phyloP scores from a whole-genome alignment of 148 eudicot species.

The Camellia japonica region DNA sequence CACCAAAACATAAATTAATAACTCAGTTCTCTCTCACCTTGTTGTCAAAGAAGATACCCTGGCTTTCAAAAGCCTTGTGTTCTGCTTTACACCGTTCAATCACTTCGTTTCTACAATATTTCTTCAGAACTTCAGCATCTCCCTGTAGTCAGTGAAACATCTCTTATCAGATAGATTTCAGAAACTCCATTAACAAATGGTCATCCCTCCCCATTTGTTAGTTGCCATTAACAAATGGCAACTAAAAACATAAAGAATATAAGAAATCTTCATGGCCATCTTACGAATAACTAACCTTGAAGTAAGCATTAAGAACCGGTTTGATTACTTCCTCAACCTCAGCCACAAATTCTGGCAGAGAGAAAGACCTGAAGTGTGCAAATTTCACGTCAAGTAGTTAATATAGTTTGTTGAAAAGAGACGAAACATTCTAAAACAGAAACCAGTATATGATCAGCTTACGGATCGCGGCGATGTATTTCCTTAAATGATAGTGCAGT shows the following conservation, averaged over 20 bases:
- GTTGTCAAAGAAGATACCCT: conserved; percentile 72
- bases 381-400: not conserved
- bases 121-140: conserved; percentile 53
- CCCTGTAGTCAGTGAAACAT: conserved; percentile 40
- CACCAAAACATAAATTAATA: not conserved
- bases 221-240: too few relatives aligned
- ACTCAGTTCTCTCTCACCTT: conserved; percentile 52
- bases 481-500: conserved; percentile 82
- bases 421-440: not conserved
- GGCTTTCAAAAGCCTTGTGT: conserved; percentile 55
- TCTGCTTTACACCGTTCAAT: conserved; percentile 86
- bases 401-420: not conserved
- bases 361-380: conserved; percentile 50
- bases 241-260: not conserved
- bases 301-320: conserved; percentile 73
- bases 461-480: conserved; percentile 94
- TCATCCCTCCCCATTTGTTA: too few relatives aligned
- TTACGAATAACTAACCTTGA: conserved; percentile 46
- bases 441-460: conserved; percentile 22
- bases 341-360: conserved; percentile 79
- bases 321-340: conserved; percentile 85
- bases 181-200: not conserved
- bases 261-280: not conserved
- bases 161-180: not conserved
- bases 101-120: conserved; percentile 70